Evolutionary conservation across 345 rosid genomes (phyloP).

Genomic region (Melaleuca alternifolia): DNA sequence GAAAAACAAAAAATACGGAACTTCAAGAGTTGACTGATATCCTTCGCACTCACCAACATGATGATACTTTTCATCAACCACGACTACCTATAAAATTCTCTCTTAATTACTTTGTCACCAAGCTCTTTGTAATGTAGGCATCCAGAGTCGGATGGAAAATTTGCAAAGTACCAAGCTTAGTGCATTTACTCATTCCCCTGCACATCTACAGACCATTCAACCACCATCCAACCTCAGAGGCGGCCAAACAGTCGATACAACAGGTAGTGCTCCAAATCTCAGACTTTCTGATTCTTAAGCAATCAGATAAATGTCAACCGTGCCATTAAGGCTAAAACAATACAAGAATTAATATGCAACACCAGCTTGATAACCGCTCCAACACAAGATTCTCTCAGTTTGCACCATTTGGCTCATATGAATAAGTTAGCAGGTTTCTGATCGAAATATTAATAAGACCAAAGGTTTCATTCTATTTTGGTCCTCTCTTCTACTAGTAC

Average conservation of each 20-base stretch:
- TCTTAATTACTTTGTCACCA: neutral
- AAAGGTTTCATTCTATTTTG: neutral
- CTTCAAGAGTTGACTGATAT: neutral
- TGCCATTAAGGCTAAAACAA: neutral
- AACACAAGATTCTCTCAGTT: neutral
- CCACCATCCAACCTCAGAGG: neutral
- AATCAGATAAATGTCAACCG: neutral
- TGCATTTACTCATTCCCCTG: neutral
- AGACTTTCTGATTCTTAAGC: neutral
- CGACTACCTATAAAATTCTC: neutral
- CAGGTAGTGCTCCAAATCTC: neutral
- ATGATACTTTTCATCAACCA: neutral
- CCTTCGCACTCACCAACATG: neutral
- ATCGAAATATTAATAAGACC: neutral
- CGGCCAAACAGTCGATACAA: neutral
- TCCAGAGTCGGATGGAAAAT: neutral
- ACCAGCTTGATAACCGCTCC: neutral
- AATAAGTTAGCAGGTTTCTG: neutral
- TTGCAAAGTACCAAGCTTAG: neutral
- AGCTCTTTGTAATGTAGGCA: neutral
- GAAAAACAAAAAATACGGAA: neutral
- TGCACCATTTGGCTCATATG: neutral
- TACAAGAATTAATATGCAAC: neutral
- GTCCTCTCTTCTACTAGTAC: neutral
- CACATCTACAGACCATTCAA: neutral